Evolutionary conservation across 352 stramenopile genomes (phyloP).

Genomic region (Phytophthora ramorum): DNA sequence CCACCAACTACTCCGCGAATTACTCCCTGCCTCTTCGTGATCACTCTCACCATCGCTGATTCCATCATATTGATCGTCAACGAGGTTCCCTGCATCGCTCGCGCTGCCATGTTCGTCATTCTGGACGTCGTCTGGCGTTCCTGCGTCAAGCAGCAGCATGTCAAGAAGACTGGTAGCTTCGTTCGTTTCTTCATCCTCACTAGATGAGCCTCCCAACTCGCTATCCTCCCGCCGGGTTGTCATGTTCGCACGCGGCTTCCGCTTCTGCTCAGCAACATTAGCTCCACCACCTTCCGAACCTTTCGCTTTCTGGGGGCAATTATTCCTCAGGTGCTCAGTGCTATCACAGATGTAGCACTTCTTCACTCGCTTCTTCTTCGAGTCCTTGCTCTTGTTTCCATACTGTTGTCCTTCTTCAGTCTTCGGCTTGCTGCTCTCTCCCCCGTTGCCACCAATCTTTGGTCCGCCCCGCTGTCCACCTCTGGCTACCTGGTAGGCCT

Average conservation of each 20-base stretch:
- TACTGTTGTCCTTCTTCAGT: not conserved
- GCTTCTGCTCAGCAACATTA: slow-evolving; percentile 5
- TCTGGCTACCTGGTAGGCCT: slow-evolving; percentile 1
- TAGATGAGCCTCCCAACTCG: not conserved
- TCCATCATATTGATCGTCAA: not conserved
- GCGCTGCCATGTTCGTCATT: no score
- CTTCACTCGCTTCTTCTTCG: slow-evolving; percentile 3
- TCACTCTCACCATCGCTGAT: not conserved
- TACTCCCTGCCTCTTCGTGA: not conserved
- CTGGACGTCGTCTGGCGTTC: not conserved
- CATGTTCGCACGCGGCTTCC: not conserved
- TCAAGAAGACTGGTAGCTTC: no score
- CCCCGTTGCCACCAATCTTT: not conserved
- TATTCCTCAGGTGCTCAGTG: not conserved
- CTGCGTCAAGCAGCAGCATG: no score
- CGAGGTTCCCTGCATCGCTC: no score
- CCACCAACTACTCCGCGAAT: slow-evolving; percentile 6
- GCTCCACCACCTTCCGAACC: not conserved
- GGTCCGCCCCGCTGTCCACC: not conserved
- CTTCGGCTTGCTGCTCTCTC: not conserved
- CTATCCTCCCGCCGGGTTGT: not conserved
- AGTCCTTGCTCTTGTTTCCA: not conserved
- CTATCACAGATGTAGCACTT: slow-evolving; percentile 10
- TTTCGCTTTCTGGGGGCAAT: slow-evolving; percentile 4
- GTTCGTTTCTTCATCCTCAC: not conserved